These are phyloP conservation scores for Limnanthes douglasii DNA, from an alignment of 345 rosid genomes.

Conservation along the genomic window DNA sequence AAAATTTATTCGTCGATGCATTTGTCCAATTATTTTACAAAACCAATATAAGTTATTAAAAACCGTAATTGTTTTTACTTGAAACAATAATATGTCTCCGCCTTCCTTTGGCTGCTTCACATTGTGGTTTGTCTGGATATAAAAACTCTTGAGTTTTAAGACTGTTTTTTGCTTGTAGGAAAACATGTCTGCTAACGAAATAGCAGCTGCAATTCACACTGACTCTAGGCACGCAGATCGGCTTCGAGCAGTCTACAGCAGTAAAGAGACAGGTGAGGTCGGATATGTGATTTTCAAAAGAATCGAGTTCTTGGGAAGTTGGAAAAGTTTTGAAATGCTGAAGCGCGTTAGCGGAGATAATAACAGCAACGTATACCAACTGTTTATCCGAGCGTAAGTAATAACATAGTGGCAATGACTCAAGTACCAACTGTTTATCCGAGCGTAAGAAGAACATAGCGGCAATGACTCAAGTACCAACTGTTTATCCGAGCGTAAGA, in stretches of 20 bases:
- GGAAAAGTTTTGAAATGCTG: slow-evolving; percentile 64
- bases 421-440: neutral
- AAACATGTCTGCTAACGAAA: slow-evolving; percentile 48
- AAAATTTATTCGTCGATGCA: too few species aligned
- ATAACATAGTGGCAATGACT: too few species aligned
- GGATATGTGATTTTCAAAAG: slow-evolving; percentile 41
- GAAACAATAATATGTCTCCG: too few species aligned
- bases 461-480: too few species aligned
- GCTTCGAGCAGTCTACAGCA: slow-evolving; percentile 46
- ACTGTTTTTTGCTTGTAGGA: slow-evolving; percentile 27
- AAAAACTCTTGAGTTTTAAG: too few species aligned
- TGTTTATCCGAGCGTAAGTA: slow-evolving; percentile 65
- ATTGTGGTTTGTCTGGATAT: too few species aligned
- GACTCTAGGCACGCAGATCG: slow-evolving; percentile 80
- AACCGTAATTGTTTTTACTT: too few species aligned
- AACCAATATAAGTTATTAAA: too few species aligned
- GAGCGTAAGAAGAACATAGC: neutral
- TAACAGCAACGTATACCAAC: slow-evolving; percentile 68
- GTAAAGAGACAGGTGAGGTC: slow-evolving; percentile 31
- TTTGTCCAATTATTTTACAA: too few species aligned
- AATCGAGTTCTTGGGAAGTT: slow-evolving; percentile 66
- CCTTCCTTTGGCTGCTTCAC: too few species aligned
- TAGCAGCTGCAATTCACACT: slow-evolving; percentile 68
- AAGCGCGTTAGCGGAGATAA: slow-evolving; percentile 72
- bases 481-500: neutral